A percentile compares a stretch with the other conserved stretches of the same genome.
These are phyloP conservation scores for Phytophthora uliginosa DNA, from an alignment of 352 stramenopile genomes.

Conservation along the genomic window DNA sequence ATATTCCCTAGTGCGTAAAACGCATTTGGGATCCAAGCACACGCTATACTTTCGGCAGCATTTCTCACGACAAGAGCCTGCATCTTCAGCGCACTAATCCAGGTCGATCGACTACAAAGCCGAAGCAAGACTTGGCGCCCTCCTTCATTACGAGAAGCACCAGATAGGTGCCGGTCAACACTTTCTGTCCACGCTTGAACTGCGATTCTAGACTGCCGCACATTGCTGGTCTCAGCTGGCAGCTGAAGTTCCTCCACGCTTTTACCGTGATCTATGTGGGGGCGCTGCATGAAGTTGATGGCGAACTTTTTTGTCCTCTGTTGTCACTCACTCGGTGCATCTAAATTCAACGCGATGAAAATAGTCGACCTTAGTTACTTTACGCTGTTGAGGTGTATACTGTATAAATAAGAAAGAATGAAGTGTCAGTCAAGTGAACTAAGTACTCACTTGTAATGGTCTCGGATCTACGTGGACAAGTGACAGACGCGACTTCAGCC, in stretches of 20 bases:
- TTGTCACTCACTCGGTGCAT: not conserved
- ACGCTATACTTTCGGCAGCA: conserved; percentile 15
- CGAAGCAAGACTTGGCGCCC: not conserved
- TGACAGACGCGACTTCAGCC: not conserved
- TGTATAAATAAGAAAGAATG: no score
- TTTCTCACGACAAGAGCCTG: conserved; percentile 13
- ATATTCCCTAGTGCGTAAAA: conserved; percentile 14
- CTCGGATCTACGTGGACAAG: not conserved
- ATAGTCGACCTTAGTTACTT: conserved; percentile 1
- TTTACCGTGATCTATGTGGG: not conserved
- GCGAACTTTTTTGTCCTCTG: not conserved
- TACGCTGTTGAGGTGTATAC: not conserved
- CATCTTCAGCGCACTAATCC: conserved; percentile 4
- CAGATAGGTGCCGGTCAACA: not conserved
- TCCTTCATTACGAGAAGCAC: not conserved
- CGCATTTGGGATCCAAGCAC: conserved; percentile 11
- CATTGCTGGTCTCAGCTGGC: not conserved
- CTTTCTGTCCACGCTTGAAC: not conserved
- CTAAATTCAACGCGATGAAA: not conserved
- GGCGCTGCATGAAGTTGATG: not conserved
- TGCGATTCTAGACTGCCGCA: not conserved
- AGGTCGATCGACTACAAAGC: conserved; percentile 5
- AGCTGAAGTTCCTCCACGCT: not conserved
- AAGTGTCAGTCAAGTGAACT: no score
- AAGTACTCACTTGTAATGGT: not conserved